A percentile compares a stretch with the other conserved stretches of the same genome.
Evolutionary conservation across 306 rosid genomes (phyloP).

Genomic region (Rubus parviflorus): DNA sequence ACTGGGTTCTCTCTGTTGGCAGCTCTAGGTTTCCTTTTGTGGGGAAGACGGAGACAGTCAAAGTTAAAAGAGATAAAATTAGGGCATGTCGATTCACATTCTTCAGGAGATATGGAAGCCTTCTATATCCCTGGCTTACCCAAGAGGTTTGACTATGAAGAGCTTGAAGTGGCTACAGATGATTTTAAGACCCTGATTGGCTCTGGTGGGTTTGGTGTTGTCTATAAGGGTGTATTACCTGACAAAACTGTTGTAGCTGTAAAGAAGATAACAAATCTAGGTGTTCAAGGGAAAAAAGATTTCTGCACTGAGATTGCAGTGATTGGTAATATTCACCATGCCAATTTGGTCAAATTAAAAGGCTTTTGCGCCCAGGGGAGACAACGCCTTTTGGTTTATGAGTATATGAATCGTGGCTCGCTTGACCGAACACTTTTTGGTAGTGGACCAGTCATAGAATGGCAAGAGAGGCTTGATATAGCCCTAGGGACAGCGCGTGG

Average conservation of each 20-base stretch:
- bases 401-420: slow-evolving; percentile 90
- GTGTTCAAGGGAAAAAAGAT: slow-evolving; percentile 79
- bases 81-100: slow-evolving; percentile 45
- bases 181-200: slow-evolving; percentile 75
- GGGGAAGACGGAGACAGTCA: slow-evolving; percentile 48
- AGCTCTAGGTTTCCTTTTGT: slow-evolving; percentile 48
- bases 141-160: slow-evolving; percentile 64
- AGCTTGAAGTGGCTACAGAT: slow-evolving; percentile 73
- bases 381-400: slow-evolving; percentile 73
- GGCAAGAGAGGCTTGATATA: slow-evolving; percentile 83
- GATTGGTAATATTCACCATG: slow-evolving; percentile 83
- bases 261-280: slow-evolving; percentile 75
- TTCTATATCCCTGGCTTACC: slow-evolving; percentile 93
- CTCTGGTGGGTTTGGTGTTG: slow-evolving; percentile 82
- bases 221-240: slow-evolving; percentile 70
- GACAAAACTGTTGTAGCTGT: slow-evolving; percentile 81
- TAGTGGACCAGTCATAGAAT: slow-evolving; percentile 68
- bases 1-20: slow-evolving; percentile 46
- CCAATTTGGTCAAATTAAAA: slow-evolving; percentile 73
- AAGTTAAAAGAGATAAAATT: slow-evolving; percentile 38
- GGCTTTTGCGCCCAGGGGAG: slow-evolving; percentile 84
- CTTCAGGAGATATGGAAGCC: slow-evolving; percentile 61
- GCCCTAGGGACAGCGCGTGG: slow-evolving; percentile 91
- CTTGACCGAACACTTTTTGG: slow-evolving; percentile 79
- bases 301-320: slow-evolving; percentile 90